Base-by-base conservation (phyloP, 169 alveolate genomes). In the Plasmodium cynomolgi region DNA sequence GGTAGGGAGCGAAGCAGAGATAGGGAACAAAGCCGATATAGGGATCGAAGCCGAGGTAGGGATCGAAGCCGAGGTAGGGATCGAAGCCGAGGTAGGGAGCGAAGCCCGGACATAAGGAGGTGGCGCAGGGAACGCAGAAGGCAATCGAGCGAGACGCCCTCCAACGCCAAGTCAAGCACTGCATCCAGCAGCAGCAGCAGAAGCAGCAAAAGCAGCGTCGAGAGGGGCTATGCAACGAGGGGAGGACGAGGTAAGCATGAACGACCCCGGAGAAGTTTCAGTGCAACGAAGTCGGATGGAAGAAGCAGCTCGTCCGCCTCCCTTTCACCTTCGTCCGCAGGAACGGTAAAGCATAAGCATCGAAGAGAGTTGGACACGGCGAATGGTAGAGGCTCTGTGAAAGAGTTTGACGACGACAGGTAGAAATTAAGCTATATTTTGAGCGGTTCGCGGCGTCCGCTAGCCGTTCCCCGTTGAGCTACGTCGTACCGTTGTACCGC, bases 281-380 rank as follows among this genome's bases (percentile, higher is more conserved):
- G 80, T 50, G 37, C 26, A 74, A 31, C 85, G 2, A 20, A 47
- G n/a, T 85, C 93, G 37, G 81, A 41, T 29, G 83, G 58, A 23
- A 34, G 23, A 15, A 50, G 77, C 20, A 85, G 93, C 20, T 44
- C 79, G 23, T 29, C 33, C 17, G 47, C 81, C 26, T 68, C 34
- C 20, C 23, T 74, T 50, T 47, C 93, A 34, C 79, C 81, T 6
- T 29, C 31, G 5, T 58, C 93, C 15, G 33, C 82, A 84, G 37
- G 29, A 15, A 41, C 17, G 44, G 44, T 7, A 6, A 84, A 71
- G 50, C 26, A 68, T 62, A 84, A 84, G 74, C 54, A 33, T 33
- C 75, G 41, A 74, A 85, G 68, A 85, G 37, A 33, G 37, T 9
- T 44, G 34, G 68, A 29, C 15, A 15, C 29, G 11, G 44, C 1